Evolutionary conservation across 2,329 filamentous ascomycete species (phyloP), one percentile per base, ranked within the genome.

Genomic region (Penicillium oxalicum): DNA sequence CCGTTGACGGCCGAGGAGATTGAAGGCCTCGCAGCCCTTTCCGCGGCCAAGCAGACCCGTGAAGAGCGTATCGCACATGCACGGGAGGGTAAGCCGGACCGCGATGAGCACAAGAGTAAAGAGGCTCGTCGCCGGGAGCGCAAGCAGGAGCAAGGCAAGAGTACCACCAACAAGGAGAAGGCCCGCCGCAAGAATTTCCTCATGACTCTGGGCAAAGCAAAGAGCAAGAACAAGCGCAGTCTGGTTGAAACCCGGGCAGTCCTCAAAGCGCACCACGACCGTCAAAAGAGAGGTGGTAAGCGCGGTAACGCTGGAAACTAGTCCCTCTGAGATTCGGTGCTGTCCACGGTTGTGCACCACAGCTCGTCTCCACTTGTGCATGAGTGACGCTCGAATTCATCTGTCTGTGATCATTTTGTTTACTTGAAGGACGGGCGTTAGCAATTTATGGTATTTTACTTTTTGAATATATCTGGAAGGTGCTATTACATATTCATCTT

Each of bases 131-230:
- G 87, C 62, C 88, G 89, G 77, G 83, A 88, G 67, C 88, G 91
- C 78, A 95, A 95, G 80, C 82, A 85, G 61, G 79, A 83, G 2
- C 82, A 90, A 72, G 93, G 93, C 63, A 97, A 97, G 83, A 95
- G 88, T 67, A 91, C 89, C 34, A 97, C 91, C 57, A 98, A 98
- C 73, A 88, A 87, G 74, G 93, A 98, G 77, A 98, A 98, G 81
- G 83, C 87, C 37, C 78, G 91, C 59, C 89, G 88, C 79, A 98
- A 98, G 87, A 98, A 98, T 71, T 95, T 98, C 73, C 68, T 98
- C 62, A 98, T 98, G 93, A 97, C 91, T 35, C 73, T 98, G 51
- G 88, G 91, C 50, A 97, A 98, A 77, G 93, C 93, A 9, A 94
- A 93, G 78, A 81, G 80, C 58, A 98, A 97, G 78, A 86, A 93